phyloP scores from a whole-genome alignment of 257 asterid genomes.

The Nicotiana otophora region DNA sequence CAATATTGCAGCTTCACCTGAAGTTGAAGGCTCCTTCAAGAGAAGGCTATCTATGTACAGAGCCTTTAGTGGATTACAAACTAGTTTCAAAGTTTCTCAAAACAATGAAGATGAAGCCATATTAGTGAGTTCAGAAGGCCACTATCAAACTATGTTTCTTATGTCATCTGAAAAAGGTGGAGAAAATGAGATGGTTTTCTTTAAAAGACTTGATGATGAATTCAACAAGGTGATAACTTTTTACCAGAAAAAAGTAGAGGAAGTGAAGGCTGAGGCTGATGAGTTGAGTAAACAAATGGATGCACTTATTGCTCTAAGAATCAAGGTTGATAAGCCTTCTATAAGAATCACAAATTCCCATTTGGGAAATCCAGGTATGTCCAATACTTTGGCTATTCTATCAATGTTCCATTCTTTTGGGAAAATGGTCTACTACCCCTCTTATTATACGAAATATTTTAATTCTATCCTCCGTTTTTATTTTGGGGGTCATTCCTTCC shows the following conservation, averaged over 20 bases:
- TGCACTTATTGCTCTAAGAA: conserved; percentile 70
- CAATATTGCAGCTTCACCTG: conserved; percentile 9
- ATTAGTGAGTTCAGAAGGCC: conserved; percentile 38
- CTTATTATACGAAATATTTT: too few species aligned
- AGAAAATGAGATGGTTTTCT: conserved; percentile 52
- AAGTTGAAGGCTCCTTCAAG: conserved; percentile 27
- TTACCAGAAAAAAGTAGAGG: conserved; percentile 41
- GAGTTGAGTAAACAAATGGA: conserved; percentile 74
- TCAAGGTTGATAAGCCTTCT: conserved; percentile 47
- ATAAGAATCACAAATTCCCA: conserved; percentile 12
- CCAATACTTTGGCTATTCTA: neutral
- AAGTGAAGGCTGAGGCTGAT: conserved; percentile 46
- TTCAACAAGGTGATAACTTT: conserved; percentile 64
- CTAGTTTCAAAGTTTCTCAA: conserved; percentile 3
- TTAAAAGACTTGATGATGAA: conserved; percentile 52
- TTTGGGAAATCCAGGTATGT: conserved; percentile 40
- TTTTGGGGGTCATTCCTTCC: too few species aligned
- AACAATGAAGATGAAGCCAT: conserved; percentile 61
- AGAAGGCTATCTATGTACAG: conserved; percentile 64
- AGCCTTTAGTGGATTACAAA: conserved; percentile 69
- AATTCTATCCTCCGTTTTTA: too few species aligned
- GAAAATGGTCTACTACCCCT: too few species aligned
- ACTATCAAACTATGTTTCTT: conserved; percentile 60
- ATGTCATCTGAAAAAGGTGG: conserved; percentile 64
- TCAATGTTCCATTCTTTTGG: too few species aligned